Percentiles rank a stretch among this genome's conserved stretches.
Evolutionary conservation across 2,329 filamentous ascomycete species (phyloP).

Genomic region (Berkeleyomyces rouxiae): DNA sequence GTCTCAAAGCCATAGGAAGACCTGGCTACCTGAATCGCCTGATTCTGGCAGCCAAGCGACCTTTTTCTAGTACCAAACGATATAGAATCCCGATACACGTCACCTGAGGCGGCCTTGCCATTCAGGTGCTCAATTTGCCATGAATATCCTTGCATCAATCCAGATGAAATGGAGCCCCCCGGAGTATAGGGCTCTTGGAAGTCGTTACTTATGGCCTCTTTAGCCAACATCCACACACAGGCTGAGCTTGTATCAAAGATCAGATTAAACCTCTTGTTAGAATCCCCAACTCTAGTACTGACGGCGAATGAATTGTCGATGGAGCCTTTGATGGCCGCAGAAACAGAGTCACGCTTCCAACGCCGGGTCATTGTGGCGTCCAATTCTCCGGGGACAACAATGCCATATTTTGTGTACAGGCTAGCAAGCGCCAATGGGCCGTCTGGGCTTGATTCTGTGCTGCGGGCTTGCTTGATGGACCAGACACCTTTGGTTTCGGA

Average conservation of each 20-base stretch:
- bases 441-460: no score
- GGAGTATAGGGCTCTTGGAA: conserved; percentile 18
- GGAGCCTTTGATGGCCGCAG: conserved; percentile 17
- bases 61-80: conserved; percentile 20
- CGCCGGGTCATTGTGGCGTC: conserved; percentile 15
- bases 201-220: no score
- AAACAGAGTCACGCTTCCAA: conserved; percentile 17
- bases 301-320: conserved; percentile 18
- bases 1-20: conserved; percentile 26
- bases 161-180: conserved; percentile 18
- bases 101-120: conserved; percentile 26
- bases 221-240: conserved; percentile 25
- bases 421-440: conserved; percentile 19
- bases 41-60: conserved; percentile 23
- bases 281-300: conserved; percentile 4
- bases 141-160: conserved; percentile 17
- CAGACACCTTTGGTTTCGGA: no score
- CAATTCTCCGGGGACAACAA: conserved; percentile 20
- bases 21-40: conserved; percentile 26
- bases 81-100: conserved; percentile 29
- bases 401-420: conserved; percentile 24
- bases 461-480: no score
- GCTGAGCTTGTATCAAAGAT: conserved; percentile 28
- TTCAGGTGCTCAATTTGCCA: conserved; percentile 27
- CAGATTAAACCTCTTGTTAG: conserved; percentile 22